phyloP scores from a whole-genome alignment of 306 rosid species.

The Malus domestica region DNA sequence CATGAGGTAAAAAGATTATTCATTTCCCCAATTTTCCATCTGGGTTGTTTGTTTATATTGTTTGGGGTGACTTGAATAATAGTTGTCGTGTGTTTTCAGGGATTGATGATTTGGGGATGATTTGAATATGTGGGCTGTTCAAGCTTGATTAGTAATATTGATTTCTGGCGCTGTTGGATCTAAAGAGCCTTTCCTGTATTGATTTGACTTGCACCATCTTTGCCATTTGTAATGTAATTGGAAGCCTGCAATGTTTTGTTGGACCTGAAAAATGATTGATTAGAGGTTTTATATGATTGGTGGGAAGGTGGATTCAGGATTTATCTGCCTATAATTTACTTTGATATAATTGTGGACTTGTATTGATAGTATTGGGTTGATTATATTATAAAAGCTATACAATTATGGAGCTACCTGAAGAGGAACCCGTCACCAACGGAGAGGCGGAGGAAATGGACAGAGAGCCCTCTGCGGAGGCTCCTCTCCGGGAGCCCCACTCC shows the following conservation, averaged over 20 bases:
- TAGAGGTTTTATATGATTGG: conserved; percentile 8
- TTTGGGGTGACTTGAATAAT: conserved; percentile 14
- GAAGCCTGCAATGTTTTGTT: neutral
- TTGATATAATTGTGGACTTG: neutral
- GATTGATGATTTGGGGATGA: conserved; percentile 3
- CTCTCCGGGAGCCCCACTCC: conserved; percentile 30
- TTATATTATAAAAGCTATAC: conserved; percentile 15
- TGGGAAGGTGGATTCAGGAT: conserved; percentile 10
- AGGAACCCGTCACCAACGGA: conserved; percentile 21
- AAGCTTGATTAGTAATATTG: conserved; percentile 6
- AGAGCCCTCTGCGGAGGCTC: conserved; percentile 31
- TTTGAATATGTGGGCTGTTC: neutral
- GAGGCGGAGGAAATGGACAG: conserved; percentile 48
- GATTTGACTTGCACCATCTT: neutral
- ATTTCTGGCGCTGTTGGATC: conserved; percentile 16
- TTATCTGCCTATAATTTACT: conserved; percentile 11
- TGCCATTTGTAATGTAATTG: neutral
- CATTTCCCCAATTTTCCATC: neutral
- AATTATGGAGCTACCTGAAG: conserved; percentile 49
- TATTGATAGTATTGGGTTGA: conserved; percentile 8
- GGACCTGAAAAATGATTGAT: neutral
- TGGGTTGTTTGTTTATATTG: neutral
- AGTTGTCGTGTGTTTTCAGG: conserved; percentile 11
- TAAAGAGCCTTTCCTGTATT: conserved; percentile 5
- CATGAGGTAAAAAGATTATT: conserved; percentile 23